Percentiles rank a stretch among this genome's conserved stretches.
Evolutionary conservation across 1,139 yeast genomes (phyloP).

Genomic region (Sugiyamaella paludigena): DNA sequence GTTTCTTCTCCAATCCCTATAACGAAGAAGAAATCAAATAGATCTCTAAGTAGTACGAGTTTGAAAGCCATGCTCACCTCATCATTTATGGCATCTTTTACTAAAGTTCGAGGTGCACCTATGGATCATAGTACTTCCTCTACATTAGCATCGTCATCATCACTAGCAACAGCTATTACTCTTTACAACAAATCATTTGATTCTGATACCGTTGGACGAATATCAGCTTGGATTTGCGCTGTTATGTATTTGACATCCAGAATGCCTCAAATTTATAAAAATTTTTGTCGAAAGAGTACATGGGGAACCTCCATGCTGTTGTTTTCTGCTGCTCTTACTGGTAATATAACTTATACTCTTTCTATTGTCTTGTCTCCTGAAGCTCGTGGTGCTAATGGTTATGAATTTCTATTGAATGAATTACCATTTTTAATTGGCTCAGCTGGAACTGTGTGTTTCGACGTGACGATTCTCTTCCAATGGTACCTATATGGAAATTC

Average conservation of each 20-base stretch:
- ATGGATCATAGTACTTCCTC: conserved; percentile 28
- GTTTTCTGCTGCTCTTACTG: conserved; percentile 73
- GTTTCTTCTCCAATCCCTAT: conserved; percentile 12
- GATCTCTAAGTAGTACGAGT: conserved; percentile 13
- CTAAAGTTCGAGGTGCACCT: conserved; percentile 27
- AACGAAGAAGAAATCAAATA: neutral
- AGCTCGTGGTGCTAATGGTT: conserved; percentile 41
- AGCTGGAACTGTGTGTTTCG: conserved; percentile 81
- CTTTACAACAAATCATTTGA: conserved; percentile 12
- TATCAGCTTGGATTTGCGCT: conserved; percentile 82
- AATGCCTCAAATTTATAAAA: conserved; percentile 79
- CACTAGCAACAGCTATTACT: neutral
- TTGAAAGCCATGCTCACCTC: conserved; percentile 29
- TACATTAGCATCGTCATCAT: conserved; percentile 13
- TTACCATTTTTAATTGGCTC: conserved; percentile 84
- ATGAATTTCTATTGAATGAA: conserved; percentile 60
- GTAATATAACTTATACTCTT: conserved; percentile 76
- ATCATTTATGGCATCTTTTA: conserved; percentile 33
- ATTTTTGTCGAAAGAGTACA: conserved; percentile 72
- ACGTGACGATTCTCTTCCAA: conserved; percentile 71
- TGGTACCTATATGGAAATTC: conserved; percentile 36
- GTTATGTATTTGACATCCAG: conserved; percentile 72
- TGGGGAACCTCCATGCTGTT: conserved; percentile 79
- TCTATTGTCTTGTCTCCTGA: conserved; percentile 56
- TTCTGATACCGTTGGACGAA: conserved; percentile 44